A percentile compares a stretch with the other conserved stretches of the same genome.
phyloP scores from a whole-genome alignment of 805 yeast genomes.

The Yarrowia sp. region DNA sequence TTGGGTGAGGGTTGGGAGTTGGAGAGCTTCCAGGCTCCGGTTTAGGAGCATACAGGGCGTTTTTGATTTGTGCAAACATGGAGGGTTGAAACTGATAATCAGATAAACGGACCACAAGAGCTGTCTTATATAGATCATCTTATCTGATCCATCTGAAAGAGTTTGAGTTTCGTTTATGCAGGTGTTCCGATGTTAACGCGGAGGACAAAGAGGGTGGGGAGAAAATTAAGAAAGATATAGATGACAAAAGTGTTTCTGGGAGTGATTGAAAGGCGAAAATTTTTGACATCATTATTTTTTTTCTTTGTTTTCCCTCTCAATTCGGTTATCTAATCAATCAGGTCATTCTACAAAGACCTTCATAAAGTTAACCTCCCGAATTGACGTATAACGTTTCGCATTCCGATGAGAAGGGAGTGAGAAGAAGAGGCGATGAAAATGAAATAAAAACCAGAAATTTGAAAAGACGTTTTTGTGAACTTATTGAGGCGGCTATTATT shows the following conservation, averaged over 20 bases:
- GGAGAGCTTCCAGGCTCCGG: neutral
- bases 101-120: too few species aligned
- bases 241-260: neutral
- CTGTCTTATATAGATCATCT: neutral
- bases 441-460: too few species aligned
- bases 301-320: too few species aligned
- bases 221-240: too few species aligned
- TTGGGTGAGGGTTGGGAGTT: neutral
- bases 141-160: conserved; percentile 1
- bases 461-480: too few species aligned
- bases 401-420: too few species aligned
- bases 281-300: too few species aligned
- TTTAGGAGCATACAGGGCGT: conserved; percentile 17
- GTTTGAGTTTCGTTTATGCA: neutral
- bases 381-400: neutral
- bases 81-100: too few species aligned
- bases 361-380: neutral
- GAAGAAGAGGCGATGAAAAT: too few species aligned
- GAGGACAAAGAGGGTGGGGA: neutral
- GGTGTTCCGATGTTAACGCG: neutral
- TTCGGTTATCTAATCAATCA: neutral
- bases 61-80: neutral
- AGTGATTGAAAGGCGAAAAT: too few species aligned
- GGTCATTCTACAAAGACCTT: accelerated
- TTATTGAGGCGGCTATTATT: too few species aligned